Evolutionary conservation across 2,329 filamentous ascomycete genomes (phyloP), one percentile per base, ranked within the genome.

Genomic region (Colletotrichum abscissum): DNA sequence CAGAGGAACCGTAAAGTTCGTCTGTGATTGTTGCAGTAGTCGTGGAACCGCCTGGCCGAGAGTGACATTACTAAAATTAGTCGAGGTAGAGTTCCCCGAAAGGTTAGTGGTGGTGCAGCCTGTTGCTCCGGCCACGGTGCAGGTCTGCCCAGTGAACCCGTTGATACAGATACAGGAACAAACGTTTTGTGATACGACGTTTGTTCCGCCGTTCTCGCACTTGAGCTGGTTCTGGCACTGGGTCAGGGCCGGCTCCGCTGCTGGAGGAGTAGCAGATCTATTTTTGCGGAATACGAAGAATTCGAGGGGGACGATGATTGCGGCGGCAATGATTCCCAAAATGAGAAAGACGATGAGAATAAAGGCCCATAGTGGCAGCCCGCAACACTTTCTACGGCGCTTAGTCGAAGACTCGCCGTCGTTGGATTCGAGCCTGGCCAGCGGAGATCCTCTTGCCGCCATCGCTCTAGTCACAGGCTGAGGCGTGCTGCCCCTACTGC

Each of bases 151-250:
- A 0, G 93, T 95, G 80, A 96, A 98, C 1, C 95, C 95, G 78
- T 97, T 95, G 26, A 92, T 91, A 82, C 96, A 99, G 56, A 98
- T 91, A 80, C 96, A 99, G 14, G 92, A 92, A 83, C 96, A 98
- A 24, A 88, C 85, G 4, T 90, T 89, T 69, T 90, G 86, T 19
- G 88, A 90, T 24, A 95, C 82, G 19, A 96, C 89, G 68, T 92
- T 95, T 22, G 92, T 91, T 33, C 96, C 96, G 11, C 94, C 95
- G 76, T 98, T 98, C 65, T 89, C 84, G 79, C 96, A 98, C 0
- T 86, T 87, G 16, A 93, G 83, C 35, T 88, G 87, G 52, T 86
- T 83, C 76, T 90, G 86, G 80, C 95, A 97, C 73, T 87, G 80
- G 7, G 84, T 80, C 26, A 87, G 78, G 11, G 80, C 81, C 30